Evolutionary conservation across 2,329 filamentous ascomycete species (phyloP), one percentile per base, ranked within the genome.

Genomic region (Polychaeton citri): DNA sequence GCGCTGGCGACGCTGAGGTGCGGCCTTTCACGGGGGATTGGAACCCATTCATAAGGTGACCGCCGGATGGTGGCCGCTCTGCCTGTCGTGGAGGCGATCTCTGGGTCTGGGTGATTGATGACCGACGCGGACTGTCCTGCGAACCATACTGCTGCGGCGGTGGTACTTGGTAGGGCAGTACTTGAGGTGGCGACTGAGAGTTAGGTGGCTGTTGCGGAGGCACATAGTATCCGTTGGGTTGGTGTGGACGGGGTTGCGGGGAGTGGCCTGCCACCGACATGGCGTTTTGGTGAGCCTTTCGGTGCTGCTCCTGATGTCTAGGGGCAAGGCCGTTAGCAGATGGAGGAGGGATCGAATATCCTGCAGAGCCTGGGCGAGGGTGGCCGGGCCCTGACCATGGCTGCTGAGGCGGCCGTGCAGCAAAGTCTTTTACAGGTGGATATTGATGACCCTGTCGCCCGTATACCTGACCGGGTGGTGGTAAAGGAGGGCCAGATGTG

Each of bases 381-480:
- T 13, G 21, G 48, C 43, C 6, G 50, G 48, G 5, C 47, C 47
- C 21, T 50, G 46, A 50, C 12, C 53, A 55, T 8, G 46, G 40
- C 26, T 50, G 46, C 35, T 55, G 50, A 18, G 50, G 48, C 16
- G 45, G 33, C 18, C n/a, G 34, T 21, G 47, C 41, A 19, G 48
- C 50, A 33, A 54, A 52, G 38, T 54, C 52, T 19, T 37, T 34
- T 6, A 54, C 40, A 3, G 51, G 47, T 26, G 51, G 51, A 34
- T 46, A 50, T 10, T 48, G 43, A 37, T 50, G 46, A 12, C 60
- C 61, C 24, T 61, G 60, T 17, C 61, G 60, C 18, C 60, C 61
- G 31, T 58, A 54, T 38, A 54, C 51, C 43, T 66, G 63, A 12
- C 60, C 62, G 15, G 62, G 59, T 13, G 64, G 62, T 28, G 62